Evolutionary conservation across 306 rosid species (phyloP).

Genomic region (peach (Prunus persica)): Prunus_persica_NCBIv2 NC_034010.1:29486001-29486500

Average conservation of each 20-base stretch:
- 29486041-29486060: slow-evolving; percentile 88
- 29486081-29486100: slow-evolving; percentile 58
- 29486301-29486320: slow-evolving; percentile 67
- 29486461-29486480: slow-evolving; percentile 38
- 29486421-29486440: slow-evolving; percentile 83
- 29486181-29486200: slow-evolving; percentile 77
- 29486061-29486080: slow-evolving; percentile 96
- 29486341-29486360: slow-evolving; percentile 8
- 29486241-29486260: slow-evolving; percentile 84
- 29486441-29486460: slow-evolving; percentile 79
- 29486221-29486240: slow-evolving; percentile 51
- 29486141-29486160: too few species aligned
- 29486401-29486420: slow-evolving; percentile 64
- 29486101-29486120: too few species aligned
- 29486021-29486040: slow-evolving; percentile 84
- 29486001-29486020: slow-evolving; percentile 88
- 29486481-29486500: neutral
- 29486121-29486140: neutral
- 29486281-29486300: slow-evolving; percentile 58
- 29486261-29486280: slow-evolving; percentile 95
- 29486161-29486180: slow-evolving; percentile 56
- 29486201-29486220: slow-evolving; percentile 80
- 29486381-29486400: slow-evolving; percentile 55
- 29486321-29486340: slow-evolving; percentile 33
- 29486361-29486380: slow-evolving; percentile 17